Evolutionary conservation across 2,329 filamentous ascomycete species (phyloP), one percentile per base, ranked within the genome.

Genomic region (Graphium sp.): DNA sequence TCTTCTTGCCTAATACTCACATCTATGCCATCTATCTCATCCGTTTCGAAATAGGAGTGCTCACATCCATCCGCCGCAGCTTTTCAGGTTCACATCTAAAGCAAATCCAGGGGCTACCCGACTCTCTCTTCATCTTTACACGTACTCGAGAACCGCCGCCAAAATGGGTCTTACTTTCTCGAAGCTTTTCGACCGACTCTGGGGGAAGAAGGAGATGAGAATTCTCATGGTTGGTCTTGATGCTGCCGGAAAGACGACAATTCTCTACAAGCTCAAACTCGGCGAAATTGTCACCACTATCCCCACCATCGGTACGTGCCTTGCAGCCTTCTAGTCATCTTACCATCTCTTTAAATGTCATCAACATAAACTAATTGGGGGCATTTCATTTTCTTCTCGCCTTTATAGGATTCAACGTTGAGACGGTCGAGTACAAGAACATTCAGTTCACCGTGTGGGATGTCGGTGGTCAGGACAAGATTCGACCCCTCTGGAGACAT

Each of bases 361-460:
- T 8, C 20, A 22, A 8, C 20, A n/a, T 22, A n/a, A n/a, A n/a
- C n/a, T n/a, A n/a, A 8, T 22, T n/a, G 16, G 18, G 23, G 12
- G 12, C 5, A 13, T 7, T 19, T 4, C 8, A 20, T 14, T 22
- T 10, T 16, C 13, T 24, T 6, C 12, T 28, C 28, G 30, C 30
- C 3, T 9, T 29, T 31, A 17, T 41, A 85, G 80, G 89, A 49
- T 98, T 98, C 77, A 98, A 98, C 67, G 89, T 98, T 58, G 89
- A 98, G 73, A 95, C 89, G 32, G 89, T 98, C 57, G 85, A 92
- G 57, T 95, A 95, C 72, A 94, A 94, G 74, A 98, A 98, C 74
- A 94, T 93, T 50, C 84, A 93, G 58, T 98, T 98, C 72, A 95
- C 87, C 57, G 89, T 98, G 55, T 98, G 89, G 89, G 89, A 95